Evolutionary conservation across 768 basidiomycete genomes (phyloP).

Genomic region (Leccinum rimulosum): DNA sequence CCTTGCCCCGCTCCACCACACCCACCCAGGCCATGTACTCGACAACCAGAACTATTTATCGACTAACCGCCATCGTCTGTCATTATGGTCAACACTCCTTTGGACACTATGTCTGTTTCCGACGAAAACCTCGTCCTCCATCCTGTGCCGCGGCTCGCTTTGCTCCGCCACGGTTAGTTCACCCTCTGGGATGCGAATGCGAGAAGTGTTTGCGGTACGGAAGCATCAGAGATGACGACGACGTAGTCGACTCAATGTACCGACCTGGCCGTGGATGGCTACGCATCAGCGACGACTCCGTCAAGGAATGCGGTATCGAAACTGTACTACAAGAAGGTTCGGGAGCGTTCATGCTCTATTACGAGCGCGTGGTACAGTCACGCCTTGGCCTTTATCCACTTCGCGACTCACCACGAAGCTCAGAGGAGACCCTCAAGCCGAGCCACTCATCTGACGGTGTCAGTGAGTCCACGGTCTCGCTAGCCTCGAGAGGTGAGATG

Average conservation of each 20-base stretch:
- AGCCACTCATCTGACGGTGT: slow-evolving; percentile 35
- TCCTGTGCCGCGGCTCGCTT: slow-evolving; percentile 39
- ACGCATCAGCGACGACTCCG: slow-evolving; percentile 82
- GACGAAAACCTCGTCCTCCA: slow-evolving; percentile 69
- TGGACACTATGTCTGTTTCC: slow-evolving; percentile 92
- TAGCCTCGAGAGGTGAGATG: slow-evolving; percentile 31
- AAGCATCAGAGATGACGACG: slow-evolving; percentile 58
- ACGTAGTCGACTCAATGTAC: slow-evolving; percentile 29
- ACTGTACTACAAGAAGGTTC: slow-evolving; percentile 69
- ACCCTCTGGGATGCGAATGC: slow-evolving; percentile 47
- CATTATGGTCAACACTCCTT: slow-evolving; percentile 92
- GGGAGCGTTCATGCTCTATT: slow-evolving; percentile 90
- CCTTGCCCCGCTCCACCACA: slow-evolving; percentile 41
- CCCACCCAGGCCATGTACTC: slow-evolving; percentile 55
- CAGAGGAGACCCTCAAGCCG: slow-evolving; percentile 66
- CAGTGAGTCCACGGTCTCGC: slow-evolving; percentile 48
- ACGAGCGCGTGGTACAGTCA: slow-evolving; percentile 64
- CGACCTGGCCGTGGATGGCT: slow-evolving; percentile 74
- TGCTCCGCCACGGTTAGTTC: slow-evolving; percentile 37
- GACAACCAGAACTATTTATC: slow-evolving; percentile 70
- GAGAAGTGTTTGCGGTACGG: slow-evolving; percentile 45
- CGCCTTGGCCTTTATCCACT: slow-evolving; percentile 34
- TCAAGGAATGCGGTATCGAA: slow-evolving; percentile 73
- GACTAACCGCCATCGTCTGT: slow-evolving; percentile 82
- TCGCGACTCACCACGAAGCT: slow-evolving; percentile 42